Percentiles rank a stretch among this genome's conserved stretches.
Conservation (phyloP, 441 rosid species). For the Arabidopsis hybrid region DNA sequence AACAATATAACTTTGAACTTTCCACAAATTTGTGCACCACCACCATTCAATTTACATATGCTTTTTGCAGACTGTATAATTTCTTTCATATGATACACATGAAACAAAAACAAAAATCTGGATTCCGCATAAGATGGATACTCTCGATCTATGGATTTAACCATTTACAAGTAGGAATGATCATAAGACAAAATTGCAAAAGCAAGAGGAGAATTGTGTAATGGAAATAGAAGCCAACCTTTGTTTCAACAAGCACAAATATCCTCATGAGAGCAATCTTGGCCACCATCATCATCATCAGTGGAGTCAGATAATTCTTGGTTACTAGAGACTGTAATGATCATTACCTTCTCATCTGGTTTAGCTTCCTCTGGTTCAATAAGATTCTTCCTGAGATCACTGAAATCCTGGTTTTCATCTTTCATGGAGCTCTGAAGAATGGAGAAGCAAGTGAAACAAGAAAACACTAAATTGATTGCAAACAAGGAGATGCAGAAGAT, state of each 20-base stretch:
- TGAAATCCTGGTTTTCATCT: slow-evolving; percentile 29
- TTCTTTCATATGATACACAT: slow-evolving; percentile 10
- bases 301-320: slow-evolving; percentile 23
- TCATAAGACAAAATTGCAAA: background rate
- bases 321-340: slow-evolving; percentile 30
- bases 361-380: slow-evolving; percentile 32
- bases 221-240: slow-evolving; percentile 13
- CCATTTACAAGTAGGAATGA: slow-evolving; percentile 20
- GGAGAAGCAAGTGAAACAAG: slow-evolving; percentile 43
- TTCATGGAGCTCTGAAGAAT: slow-evolving; percentile 17
- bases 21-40: slow-evolving; percentile 10
- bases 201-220: background rate
- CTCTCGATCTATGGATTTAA: slow-evolving; percentile 12
- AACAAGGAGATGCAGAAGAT: slow-evolving; percentile 39
- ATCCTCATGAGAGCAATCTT: slow-evolving; percentile 39
- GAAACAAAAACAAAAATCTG: slow-evolving; percentile 1
- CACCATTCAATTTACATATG: background rate
- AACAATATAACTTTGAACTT: background rate
- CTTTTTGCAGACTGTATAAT: slow-evolving; percentile 1
- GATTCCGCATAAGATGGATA: slow-evolving; percentile 11
- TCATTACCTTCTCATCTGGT: slow-evolving; percentile 36
- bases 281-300: slow-evolving; percentile 27
- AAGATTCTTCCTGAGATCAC: slow-evolving; percentile 38
- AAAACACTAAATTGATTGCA: slow-evolving; percentile 41
- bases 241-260: slow-evolving; percentile 43